Evolutionary conservation across 2,329 filamentous ascomycete genomes (phyloP).

Genomic region (Fusarium napiforme): DNA sequence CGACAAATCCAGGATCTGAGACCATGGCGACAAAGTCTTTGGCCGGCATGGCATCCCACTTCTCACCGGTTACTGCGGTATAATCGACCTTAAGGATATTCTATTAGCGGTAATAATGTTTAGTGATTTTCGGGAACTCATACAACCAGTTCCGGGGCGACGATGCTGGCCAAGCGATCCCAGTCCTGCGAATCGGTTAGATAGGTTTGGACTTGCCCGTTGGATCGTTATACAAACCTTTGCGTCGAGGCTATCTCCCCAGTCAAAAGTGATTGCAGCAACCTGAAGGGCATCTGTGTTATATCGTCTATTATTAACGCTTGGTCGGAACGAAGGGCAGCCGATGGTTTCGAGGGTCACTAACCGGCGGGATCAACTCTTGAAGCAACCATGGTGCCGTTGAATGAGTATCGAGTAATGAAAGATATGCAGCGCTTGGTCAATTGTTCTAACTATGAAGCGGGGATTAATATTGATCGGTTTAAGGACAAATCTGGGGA

Average conservation of each 20-base stretch:
- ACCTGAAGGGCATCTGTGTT: not conserved
- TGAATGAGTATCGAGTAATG: too few species aligned
- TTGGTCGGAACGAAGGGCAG: not conserved
- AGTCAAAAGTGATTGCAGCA: not conserved
- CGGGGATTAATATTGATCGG: accelerated
- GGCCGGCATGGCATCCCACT: not conserved
- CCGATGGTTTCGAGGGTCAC: too few species aligned
- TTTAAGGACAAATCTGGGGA: not conserved
- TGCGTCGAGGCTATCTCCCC: not conserved
- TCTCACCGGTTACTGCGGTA: not conserved
- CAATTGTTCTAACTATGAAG: accelerated
- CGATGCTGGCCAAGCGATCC: not conserved
- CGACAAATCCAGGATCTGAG: not conserved
- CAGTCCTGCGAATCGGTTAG: not conserved
- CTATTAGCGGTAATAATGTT: not conserved
- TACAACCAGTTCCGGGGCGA: not conserved
- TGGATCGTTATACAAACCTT: not conserved
- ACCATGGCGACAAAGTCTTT: constrained; percentile 13
- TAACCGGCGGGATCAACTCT: constrained; percentile 10
- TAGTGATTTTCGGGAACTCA: not conserved
- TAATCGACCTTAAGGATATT: not conserved
- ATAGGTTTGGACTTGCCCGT: too few species aligned
- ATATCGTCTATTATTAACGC: accelerated
- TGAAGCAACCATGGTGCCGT: not conserved
- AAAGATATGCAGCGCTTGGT: not conserved